Evolutionary conservation across 2,329 filamentous ascomycete species (phyloP), one percentile per base, ranked within the genome.

Genomic region (Neoarthrinium moseri): DNA sequence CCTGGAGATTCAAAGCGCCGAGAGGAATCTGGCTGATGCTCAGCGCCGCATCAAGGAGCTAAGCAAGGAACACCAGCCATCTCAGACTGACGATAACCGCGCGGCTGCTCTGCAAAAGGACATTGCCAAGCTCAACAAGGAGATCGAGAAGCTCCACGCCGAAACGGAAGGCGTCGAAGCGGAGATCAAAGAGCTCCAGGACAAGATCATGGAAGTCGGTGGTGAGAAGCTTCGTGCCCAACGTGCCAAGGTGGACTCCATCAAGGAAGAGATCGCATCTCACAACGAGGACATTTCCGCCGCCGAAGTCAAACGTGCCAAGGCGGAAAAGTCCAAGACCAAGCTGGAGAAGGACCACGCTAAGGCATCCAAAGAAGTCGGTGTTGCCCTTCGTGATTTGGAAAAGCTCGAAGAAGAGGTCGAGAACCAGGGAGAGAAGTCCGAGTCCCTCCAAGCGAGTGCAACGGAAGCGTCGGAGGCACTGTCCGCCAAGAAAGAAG

Each of bases 121-220:
- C 55, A 87, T 96, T 42, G 71, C 77, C 6, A 81, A 83, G 49
- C 76, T 95, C 51, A 83, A 90, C 58, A 82, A 81, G 54, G 89
- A 96, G 57, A 81, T 96, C 10, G 81, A 87, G 48, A 87, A 86
- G 58, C 78, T 99, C 8, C 89, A 84, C 50, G 76, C 81, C 8
- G 90, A 97, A 67, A 96, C 88, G n/a, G 82, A 88, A 2, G 94
- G 86, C 36, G 84, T 96, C 7, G 94, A 99, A 63, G 84, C 86
- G 21, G 94, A 97, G 66, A 97, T 99, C 68, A 92, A 95, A 69
- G 78, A 78, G 17, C 75, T 99, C 1, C 92, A 99, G 63, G 86
- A 94, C 76, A 95, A 91, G 74, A 99, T 99, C 60, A 97, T 99
- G 94, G 87, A 96, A 67, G 86, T 96, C 52, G 94, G 94, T 61